A percentile compares a stretch with the other conserved stretches of the same genome.
These are phyloP conservation scores for Diaporthe capsici DNA, from an alignment of 2,329 filamentous ascomycete genomes.

Conservation along the genomic window DNA sequence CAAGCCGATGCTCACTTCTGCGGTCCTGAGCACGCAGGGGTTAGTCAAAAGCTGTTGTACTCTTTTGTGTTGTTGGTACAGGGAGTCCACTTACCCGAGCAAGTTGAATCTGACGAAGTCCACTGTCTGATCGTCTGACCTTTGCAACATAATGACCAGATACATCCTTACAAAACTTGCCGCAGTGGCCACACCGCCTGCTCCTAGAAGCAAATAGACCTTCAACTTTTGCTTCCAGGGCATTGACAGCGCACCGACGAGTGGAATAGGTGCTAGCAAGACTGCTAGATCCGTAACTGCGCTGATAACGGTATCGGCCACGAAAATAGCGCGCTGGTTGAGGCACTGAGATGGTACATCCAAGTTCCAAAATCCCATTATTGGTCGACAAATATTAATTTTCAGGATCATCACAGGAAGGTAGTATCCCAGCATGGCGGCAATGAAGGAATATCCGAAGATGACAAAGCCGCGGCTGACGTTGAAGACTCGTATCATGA, in stretches of 20 bases:
- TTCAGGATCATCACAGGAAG: slow-evolving; percentile 33
- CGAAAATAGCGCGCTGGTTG: slow-evolving; percentile 31
- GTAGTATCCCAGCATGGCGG: slow-evolving; percentile 29
- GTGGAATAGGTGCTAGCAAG: slow-evolving; percentile 28
- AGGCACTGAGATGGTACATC: slow-evolving; percentile 16
- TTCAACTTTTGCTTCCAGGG: slow-evolving; percentile 19
- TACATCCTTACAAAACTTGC: slow-evolving; percentile 35
- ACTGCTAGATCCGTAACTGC: slow-evolving; percentile 27
- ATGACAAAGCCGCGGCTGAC: slow-evolving; percentile 4
- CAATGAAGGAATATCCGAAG: slow-evolving; percentile 32
- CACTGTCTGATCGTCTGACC: slow-evolving; percentile 32
- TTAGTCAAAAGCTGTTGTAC: neutral
- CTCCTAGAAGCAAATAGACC: slow-evolving; percentile 28
- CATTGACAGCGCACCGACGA: slow-evolving; percentile 12
- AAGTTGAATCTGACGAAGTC: slow-evolving; percentile 38
- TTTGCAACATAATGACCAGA: slow-evolving; percentile 34
- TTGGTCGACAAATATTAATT: slow-evolving; percentile 31
- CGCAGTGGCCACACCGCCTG: slow-evolving; percentile 28
- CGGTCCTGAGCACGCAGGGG: neutral
- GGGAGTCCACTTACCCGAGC: slow-evolving; percentile 19
- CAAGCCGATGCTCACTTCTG: slow-evolving; percentile 31
- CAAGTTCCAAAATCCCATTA: slow-evolving; percentile 30
- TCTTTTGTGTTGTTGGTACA: neutral
- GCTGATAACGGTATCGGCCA: slow-evolving; percentile 34
- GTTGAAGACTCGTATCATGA: slow-evolving; percentile 34